Conservation (phyloP, 805 yeast species). For the Myxozyma neotropica region DNA sequence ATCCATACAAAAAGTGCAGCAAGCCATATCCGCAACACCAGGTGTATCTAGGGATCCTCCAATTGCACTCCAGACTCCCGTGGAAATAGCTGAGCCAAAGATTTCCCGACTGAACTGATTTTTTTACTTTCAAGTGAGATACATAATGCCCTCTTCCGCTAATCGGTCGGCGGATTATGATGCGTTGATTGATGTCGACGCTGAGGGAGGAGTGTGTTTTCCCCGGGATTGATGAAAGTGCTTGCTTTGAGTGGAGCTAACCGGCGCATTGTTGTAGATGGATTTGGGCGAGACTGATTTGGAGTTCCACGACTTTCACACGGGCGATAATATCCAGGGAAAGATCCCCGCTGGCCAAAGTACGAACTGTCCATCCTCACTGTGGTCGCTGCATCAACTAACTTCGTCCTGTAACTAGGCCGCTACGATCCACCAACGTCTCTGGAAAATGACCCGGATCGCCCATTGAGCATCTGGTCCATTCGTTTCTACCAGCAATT, state of each 20-base stretch:
- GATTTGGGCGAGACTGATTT: slow-evolving; percentile 35
- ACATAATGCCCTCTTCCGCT: slow-evolving; percentile 13
- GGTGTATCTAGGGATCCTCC: too few relatives aligned
- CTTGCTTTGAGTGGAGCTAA: background rate
- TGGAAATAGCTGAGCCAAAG: too few relatives aligned
- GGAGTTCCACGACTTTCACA: slow-evolving; percentile 35
- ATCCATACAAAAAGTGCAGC: background rate
- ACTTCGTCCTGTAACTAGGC: background rate
- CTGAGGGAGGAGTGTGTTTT: slow-evolving; percentile 26
- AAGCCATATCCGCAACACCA: too few relatives aligned
- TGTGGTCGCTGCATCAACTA: background rate
- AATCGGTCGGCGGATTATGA: slow-evolving; percentile 24
- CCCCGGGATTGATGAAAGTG: too few relatives aligned
- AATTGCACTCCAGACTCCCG: too few relatives aligned
- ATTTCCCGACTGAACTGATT: too few relatives aligned
- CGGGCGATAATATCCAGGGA: slow-evolving; percentile 32
- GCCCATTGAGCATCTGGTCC: slow-evolving; percentile 26
- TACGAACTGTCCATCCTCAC: background rate
- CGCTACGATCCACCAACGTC: slow-evolving; percentile 20
- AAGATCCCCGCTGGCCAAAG: slow-evolving; percentile 30
- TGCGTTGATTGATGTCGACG: slow-evolving; percentile 31
- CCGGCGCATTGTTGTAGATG: slow-evolving; percentile 10
- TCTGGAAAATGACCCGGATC: slow-evolving; percentile 26
- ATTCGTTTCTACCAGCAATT: slow-evolving; percentile 43
- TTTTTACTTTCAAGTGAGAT: too few relatives aligned